phyloP scores from a whole-genome alignment of 2,329 filamentous ascomycete genomes.

The Diaporthe destruens region DNA sequence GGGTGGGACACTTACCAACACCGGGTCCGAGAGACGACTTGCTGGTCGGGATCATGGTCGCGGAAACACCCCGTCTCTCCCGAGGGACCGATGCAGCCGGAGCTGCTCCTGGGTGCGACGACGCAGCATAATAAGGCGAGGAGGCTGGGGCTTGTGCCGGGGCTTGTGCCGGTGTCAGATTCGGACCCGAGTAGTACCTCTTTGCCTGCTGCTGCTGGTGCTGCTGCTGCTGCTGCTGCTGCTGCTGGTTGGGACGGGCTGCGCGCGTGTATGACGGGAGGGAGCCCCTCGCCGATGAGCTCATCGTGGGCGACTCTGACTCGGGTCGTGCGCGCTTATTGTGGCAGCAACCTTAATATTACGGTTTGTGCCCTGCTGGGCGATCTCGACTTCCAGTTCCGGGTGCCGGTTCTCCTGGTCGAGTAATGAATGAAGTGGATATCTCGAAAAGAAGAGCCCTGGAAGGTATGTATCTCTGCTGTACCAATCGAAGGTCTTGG shows the following conservation, averaged over 20 bases:
- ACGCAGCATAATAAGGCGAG: neutral
- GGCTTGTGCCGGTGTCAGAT: neutral
- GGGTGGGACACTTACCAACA: slow-evolving; percentile 34
- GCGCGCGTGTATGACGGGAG: slow-evolving; percentile 30
- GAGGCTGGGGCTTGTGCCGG: neutral
- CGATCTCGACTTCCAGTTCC: slow-evolving; percentile 4
- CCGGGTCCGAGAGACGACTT: neutral
- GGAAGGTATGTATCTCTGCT: neutral
- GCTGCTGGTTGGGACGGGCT: slow-evolving; percentile 2
- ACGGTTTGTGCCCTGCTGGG: slow-evolving; percentile 2
- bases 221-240: neutral
- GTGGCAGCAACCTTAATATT: slow-evolving; percentile 19
- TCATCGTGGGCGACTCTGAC: slow-evolving; percentile 20
- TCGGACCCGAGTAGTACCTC: neutral
- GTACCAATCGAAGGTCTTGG: neutral
- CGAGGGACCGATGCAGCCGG: neutral
- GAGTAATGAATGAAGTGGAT: too few species aligned
- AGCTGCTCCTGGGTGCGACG: neutral
- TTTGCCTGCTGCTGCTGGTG: neutral
- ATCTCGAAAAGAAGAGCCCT: neutral
- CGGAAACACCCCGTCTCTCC: slow-evolving; percentile 26
- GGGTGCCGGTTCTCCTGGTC: neutral
- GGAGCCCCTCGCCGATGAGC: slow-evolving; percentile 20
- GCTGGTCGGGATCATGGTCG: slow-evolving; percentile 10
- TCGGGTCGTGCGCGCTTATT: slow-evolving; percentile 7